phyloP scores from a whole-genome alignment of 2,329 filamentous ascomycete species.

The Bipolaris victoriae region DNA sequence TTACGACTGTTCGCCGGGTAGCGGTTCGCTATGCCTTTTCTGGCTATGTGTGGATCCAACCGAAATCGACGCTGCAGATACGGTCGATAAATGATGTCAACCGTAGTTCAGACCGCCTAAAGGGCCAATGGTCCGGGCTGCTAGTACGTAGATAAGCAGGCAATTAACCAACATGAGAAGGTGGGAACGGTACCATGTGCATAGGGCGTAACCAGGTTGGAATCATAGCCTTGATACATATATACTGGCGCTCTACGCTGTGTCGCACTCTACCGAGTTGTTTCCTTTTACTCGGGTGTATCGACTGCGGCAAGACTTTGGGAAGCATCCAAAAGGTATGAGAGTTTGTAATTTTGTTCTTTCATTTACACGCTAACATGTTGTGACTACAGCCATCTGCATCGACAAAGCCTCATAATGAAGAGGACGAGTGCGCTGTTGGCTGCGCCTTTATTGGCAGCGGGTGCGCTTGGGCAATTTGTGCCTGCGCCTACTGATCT shows the following conservation, averaged over 20 bases:
- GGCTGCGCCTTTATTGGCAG: constrained; percentile 26
- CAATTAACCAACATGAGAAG: not conserved
- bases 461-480: constrained; percentile 49
- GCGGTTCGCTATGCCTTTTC: not conserved
- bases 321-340: not conserved
- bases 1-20: not conserved
- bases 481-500: constrained; percentile 54
- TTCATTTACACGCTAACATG: not conserved
- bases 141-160: not conserved
- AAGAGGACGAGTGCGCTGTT: constrained; percentile 17
- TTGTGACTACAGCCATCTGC: not conserved
- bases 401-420: constrained; percentile 8
- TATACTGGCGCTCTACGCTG: not conserved
- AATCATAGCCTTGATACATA: not conserved
- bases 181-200: not conserved
- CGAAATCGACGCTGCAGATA: not conserved
- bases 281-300: not conserved
- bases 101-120: not conserved
- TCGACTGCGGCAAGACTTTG: not conserved
- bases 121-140: not conserved
- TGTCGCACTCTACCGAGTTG: not conserved
- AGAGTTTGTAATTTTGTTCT: not conserved
- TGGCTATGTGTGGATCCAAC: not conserved
- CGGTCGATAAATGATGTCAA: not conserved
- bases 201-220: not conserved